Percentiles rank a stretch among this genome's conserved stretches.
phyloP scores from a whole-genome alignment of 2,329 filamentous ascomycete species.

The Zymoseptoria brevis region DNA sequence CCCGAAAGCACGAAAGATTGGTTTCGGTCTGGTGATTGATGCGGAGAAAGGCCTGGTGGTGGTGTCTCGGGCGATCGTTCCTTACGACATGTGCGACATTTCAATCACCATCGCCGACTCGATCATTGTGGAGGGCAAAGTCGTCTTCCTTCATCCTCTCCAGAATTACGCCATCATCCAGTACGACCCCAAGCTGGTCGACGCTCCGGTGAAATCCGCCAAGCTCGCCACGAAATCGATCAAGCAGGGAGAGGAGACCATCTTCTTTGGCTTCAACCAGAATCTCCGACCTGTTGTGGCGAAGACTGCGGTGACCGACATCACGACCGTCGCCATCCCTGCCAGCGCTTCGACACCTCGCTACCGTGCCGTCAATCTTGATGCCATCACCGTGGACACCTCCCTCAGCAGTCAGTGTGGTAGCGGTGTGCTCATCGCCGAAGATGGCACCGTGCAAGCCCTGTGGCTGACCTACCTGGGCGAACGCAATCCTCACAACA shows the following conservation, averaged over 20 bases:
- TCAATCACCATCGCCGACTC: constrained; percentile 94
- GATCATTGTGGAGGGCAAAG: constrained; percentile 86
- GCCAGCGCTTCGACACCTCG: constrained; percentile 85
- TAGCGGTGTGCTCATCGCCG: constrained; percentile 81
- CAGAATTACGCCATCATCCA: constrained; percentile 96
- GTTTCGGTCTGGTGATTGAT: constrained; percentile 95
- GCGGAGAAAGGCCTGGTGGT: constrained; percentile 91
- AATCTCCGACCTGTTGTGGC: constrained; percentile 90
- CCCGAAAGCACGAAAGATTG: constrained; percentile 85
- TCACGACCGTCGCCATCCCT: constrained; percentile 92
- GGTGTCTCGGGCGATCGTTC: constrained; percentile 87
- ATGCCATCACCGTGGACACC: constrained; percentile 95
- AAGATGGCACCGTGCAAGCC: constrained; percentile 88
- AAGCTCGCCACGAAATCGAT: constrained; percentile 73
- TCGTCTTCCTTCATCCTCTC: constrained; percentile 90
- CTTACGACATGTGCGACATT: constrained; percentile 94
- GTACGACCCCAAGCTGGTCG: constrained; percentile 88
- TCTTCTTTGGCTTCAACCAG: constrained; percentile 97
- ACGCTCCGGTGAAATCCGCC: constrained; percentile 85
- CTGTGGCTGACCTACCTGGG: constrained; percentile 96
- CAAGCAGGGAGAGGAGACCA: constrained; percentile 86
- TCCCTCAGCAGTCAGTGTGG: constrained; percentile 85
- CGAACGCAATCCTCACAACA: constrained; percentile 67
- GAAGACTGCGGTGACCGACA: constrained; percentile 91
- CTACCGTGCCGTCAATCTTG: constrained; percentile 90